phyloP scores from a whole-genome alignment of 78 protist genomes.

The Cavenderia fasciculata region DNA sequence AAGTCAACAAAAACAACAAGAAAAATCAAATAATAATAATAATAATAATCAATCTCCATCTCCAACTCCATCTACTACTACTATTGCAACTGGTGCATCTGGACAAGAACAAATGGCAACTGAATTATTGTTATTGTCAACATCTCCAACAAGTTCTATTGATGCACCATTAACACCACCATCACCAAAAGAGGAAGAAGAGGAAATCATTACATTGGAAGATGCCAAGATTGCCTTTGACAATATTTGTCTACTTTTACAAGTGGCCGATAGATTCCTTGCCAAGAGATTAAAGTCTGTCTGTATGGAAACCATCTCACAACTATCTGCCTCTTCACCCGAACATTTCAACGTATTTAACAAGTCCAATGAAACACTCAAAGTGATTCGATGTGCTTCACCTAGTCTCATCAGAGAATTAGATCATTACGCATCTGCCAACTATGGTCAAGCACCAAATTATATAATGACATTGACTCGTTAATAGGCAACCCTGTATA shows the following conservation, averaged over 20 bases:
- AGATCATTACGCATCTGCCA: conserved; percentile 26
- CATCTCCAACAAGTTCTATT: not conserved
- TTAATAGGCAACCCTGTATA: too few relatives aligned
- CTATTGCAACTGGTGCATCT: not conserved
- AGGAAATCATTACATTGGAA: not conserved
- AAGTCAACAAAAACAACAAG: too few relatives aligned
- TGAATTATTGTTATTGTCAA: not conserved
- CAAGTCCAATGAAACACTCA: conserved; percentile 15
- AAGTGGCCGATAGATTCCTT: conserved; percentile 59
- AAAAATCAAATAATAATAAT: too few relatives aligned
- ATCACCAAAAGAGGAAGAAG: not conserved
- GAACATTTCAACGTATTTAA: not conserved
- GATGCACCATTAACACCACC: conserved; percentile 4
- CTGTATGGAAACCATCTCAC: conserved; percentile 57
- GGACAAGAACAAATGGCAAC: not conserved
- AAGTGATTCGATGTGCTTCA: conserved; percentile 7
- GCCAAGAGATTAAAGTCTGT: conserved; percentile 54
- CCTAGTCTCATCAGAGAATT: conserved; percentile 45
- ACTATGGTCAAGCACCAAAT: too few relatives aligned
- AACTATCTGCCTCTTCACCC: not conserved
- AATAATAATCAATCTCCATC: not conserved
- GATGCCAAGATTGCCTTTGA: conserved; percentile 35
- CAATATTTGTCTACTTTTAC: conserved; percentile 55
- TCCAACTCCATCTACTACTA: not conserved
- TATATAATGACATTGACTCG: too few relatives aligned